These are phyloP conservation scores for Cocos nucifera DNA, from an alignment of 176 grass and related monocot genomes.

Conservation along the genomic window DNA sequence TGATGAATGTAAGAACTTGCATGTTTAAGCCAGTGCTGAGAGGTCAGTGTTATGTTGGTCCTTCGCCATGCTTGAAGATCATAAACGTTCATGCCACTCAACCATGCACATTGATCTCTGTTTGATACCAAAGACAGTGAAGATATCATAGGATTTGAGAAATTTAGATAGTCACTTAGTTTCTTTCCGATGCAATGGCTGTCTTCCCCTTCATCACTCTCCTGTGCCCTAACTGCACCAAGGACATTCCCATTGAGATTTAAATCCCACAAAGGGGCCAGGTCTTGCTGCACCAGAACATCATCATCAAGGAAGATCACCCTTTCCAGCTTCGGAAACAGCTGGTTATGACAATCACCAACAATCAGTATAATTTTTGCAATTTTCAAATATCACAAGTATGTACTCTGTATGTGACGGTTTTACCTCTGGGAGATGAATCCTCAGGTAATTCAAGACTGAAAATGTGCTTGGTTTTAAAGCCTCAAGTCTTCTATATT, in stretches of 20 bases:
- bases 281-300: conserved; percentile 67
- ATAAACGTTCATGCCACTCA: conserved; percentile 53
- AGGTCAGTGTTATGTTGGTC: conserved; percentile 49
- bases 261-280: conserved; percentile 58
- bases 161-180: conserved; percentile 59
- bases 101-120: conserved; percentile 52
- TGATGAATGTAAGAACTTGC: conserved; percentile 20
- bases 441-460: conserved; percentile 75
- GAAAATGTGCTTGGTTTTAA: conserved; percentile 68
- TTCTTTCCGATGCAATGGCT: conserved; percentile 44
- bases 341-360: conserved; percentile 30
- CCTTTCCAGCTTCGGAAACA: conserved; percentile 67
- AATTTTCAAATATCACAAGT: not conserved
- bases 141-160: conserved; percentile 44
- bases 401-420: not conserved
- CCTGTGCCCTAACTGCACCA: conserved; percentile 43
- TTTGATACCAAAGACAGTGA: conserved; percentile 15
- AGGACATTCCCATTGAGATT: conserved; percentile 58
- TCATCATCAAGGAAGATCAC: conserved; percentile 86
- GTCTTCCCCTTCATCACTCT: conserved; percentile 7
- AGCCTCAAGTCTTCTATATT: conserved; percentile 36
- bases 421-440: conserved; percentile 90
- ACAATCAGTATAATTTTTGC: not conserved
- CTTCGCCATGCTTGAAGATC: conserved; percentile 75
- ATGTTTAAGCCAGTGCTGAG: conserved; percentile 65